A percentile compares a stretch with the other conserved stretches of the same genome.
phyloP scores from a whole-genome alignment of 768 basidiomycete genomes.

The Strobilomyces echinocephalus region DNA sequence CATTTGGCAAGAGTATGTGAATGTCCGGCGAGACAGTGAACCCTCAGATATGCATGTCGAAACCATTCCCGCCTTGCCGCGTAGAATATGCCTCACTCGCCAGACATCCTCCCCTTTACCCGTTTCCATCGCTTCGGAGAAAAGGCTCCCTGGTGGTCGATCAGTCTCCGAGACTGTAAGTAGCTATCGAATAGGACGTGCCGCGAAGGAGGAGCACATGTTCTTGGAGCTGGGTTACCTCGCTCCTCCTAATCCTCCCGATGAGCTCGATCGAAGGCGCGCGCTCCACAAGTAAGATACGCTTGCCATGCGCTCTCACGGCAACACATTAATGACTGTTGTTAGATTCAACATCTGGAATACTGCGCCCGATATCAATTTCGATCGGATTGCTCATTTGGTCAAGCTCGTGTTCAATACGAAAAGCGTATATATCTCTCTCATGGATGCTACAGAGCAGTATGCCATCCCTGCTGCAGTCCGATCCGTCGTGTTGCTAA shows the following conservation, averaged over 20 bases:
- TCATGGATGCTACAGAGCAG: conserved; percentile 84
- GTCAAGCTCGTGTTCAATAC: conserved; percentile 91
- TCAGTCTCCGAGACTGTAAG: conserved; percentile 31
- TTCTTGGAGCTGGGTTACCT: conserved; percentile 65
- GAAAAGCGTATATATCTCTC: conserved; percentile 74
- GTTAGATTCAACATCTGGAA: conserved; percentile 84
- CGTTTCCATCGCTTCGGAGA: conserved; percentile 32
- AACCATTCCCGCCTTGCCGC: conserved; percentile 45
- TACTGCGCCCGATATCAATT: conserved; percentile 81
- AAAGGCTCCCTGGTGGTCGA: conserved; percentile 30
- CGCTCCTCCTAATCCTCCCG: conserved; percentile 75
- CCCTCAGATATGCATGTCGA: conserved; percentile 29
- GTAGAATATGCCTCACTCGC: conserved; percentile 51
- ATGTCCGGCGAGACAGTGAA: conserved; percentile 25
- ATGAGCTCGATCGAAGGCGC: conserved; percentile 76
- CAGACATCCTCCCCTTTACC: conserved; percentile 66
- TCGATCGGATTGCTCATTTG: conserved; percentile 90
- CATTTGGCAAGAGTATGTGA: conserved; percentile 27
- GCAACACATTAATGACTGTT: not conserved
- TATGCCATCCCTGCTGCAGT: conserved; percentile 35
- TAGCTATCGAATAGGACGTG: conserved; percentile 40
- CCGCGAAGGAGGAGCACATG: conserved; percentile 64
- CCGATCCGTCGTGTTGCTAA: conserved; percentile 8
- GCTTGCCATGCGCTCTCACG: not conserved
- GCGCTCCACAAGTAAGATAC: conserved; percentile 74